phyloP scores from a whole-genome alignment of 2,329 filamentous ascomycete species.

The Talaromyces amestolkiae region DNA sequence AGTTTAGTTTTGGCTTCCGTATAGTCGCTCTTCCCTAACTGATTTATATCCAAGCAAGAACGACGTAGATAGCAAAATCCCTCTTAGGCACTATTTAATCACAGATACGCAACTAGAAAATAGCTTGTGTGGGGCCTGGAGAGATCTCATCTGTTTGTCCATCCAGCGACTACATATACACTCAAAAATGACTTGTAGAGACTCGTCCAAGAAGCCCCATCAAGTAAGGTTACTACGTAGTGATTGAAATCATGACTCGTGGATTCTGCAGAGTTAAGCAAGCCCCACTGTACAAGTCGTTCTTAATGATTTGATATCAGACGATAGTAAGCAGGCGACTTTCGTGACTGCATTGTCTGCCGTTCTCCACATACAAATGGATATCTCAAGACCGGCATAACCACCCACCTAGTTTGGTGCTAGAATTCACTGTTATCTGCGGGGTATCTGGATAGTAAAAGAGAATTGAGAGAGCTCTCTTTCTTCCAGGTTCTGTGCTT shows the following conservation, averaged over 20 bases:
- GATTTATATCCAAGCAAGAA: not conserved
- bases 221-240: no score
- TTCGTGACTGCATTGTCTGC: not conserved
- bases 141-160: not conserved
- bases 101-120: not conserved
- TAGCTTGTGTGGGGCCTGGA: not conserved
- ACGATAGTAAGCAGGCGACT: not conserved
- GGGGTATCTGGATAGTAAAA: not conserved
- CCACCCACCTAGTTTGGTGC: not conserved
- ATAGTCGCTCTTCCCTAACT: not conserved
- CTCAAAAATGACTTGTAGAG: not conserved
- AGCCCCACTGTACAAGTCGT: not conserved
- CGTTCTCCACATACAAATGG: not conserved
- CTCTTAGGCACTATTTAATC: not conserved
- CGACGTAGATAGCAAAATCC: not conserved
- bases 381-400: not conserved
- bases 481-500: not conserved
- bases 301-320: not conserved
- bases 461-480: not conserved
- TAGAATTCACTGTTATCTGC: not conserved
- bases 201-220: not conserved
- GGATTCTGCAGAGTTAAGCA: not conserved
- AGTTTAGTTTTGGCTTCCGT: no score
- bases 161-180: no score
- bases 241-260: not conserved